Conservation (phyloP, 1,284 basidiomycete genomes). For the Sphaerobolus stellatus region DNA sequence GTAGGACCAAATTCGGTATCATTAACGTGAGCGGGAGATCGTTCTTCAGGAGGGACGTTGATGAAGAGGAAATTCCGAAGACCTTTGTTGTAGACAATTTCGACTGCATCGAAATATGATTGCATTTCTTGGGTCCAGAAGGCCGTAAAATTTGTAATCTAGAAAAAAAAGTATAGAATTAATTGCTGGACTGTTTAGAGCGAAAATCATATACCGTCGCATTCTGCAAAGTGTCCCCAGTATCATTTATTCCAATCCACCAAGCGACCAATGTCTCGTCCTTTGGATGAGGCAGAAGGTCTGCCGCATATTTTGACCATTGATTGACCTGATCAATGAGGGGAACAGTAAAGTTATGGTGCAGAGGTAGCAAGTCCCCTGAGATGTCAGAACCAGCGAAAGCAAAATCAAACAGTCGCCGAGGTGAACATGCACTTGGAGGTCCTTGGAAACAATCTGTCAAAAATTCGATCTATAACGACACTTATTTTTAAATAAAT, state of each 20-base stretch:
- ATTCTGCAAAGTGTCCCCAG: conserved; percentile 49
- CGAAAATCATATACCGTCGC: conserved; percentile 36
- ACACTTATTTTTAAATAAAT: neutral
- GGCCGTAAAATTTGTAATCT: conserved; percentile 48
- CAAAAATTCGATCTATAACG: conserved; percentile 46
- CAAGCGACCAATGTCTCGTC: conserved; percentile 48
- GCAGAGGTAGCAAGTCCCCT: conserved; percentile 39
- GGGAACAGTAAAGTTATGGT: conserved; percentile 47
- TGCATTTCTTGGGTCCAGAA: conserved; percentile 54
- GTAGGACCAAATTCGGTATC: conserved; percentile 32
- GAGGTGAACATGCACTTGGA: conserved; percentile 40
- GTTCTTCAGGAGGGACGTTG: conserved; percentile 54
- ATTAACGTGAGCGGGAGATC: conserved; percentile 38
- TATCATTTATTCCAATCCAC: conserved; percentile 64
- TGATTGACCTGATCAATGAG: conserved; percentile 53
- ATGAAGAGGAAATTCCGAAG: conserved; percentile 50
- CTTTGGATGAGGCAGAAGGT: conserved; percentile 44
- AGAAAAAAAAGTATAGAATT: neutral
- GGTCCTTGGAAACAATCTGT: conserved; percentile 49
- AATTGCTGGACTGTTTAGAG: neutral
- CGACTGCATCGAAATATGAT: conserved; percentile 53
- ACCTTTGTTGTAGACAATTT: conserved; percentile 41
- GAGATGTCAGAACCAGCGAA: conserved; percentile 57
- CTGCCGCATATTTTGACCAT: conserved; percentile 44
- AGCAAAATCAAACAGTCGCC: conserved; percentile 56